phyloP scores from a whole-genome alignment of 805 yeast species.

The Kregervanrija delftensis region DNA sequence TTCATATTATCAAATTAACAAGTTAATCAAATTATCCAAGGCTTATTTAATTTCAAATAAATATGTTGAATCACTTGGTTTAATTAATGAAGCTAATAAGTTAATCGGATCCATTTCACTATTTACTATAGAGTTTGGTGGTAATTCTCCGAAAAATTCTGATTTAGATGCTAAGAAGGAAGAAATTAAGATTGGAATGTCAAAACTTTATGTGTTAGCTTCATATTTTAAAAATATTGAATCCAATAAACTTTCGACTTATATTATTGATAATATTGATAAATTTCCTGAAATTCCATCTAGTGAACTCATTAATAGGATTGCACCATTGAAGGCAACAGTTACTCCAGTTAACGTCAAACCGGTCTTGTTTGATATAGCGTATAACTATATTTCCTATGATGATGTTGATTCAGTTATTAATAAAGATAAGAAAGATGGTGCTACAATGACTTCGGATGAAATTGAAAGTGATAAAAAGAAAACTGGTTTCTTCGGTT shows the following conservation, averaged over 20 bases:
- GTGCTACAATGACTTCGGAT: slow-evolving; percentile 11
- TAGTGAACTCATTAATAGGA: slow-evolving; percentile 24
- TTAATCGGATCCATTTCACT: slow-evolving; percentile 2
- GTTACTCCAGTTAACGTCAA: slow-evolving; percentile 65
- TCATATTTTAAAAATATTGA: slow-evolving; percentile 32
- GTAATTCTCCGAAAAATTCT: slow-evolving; percentile 33
- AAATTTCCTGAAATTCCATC: slow-evolving; percentile 25
- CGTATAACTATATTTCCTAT: slow-evolving; percentile 71
- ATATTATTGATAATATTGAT: slow-evolving; percentile 23
- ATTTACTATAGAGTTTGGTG: slow-evolving; percentile 20
- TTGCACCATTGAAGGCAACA: slow-evolving; percentile 25
- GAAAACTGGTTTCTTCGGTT: slow-evolving; percentile 67
- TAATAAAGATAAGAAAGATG: slow-evolving; percentile 3
- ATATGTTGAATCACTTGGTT: slow-evolving; percentile 41
- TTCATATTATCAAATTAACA: slow-evolving; percentile 39
- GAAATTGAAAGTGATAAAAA: slow-evolving; percentile 29
- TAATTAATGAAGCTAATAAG: slow-evolving; percentile 29
- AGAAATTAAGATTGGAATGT: slow-evolving; percentile 14
- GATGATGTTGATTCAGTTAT: slow-evolving; percentile 20
- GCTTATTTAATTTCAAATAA: slow-evolving; percentile 35
- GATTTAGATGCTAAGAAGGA: slow-evolving; percentile 23
- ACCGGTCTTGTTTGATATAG: slow-evolving; percentile 89
- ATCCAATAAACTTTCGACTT: slow-evolving; percentile 7
- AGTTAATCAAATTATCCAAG: slow-evolving; percentile 38
- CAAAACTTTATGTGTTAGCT: slow-evolving; percentile 40